These are phyloP conservation scores for barrel medic (Medicago truncatula) DNA, from an alignment of 306 rosid species.

Conservation along the genomic window DNA sequence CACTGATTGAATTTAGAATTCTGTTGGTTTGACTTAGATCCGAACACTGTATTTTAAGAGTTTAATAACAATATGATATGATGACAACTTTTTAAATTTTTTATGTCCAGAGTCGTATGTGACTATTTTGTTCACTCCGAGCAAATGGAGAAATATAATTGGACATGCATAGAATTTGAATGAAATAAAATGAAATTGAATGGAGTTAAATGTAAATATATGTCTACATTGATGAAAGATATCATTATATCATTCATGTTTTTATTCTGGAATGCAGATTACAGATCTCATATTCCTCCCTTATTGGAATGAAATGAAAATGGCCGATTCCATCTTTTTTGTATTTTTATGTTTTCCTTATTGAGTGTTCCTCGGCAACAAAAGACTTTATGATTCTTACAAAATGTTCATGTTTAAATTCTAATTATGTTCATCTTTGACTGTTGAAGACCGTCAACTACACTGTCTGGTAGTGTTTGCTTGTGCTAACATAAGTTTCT, in stretches of 20 bases:
- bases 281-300: slow-evolving; percentile 9
- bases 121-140: neutral
- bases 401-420: neutral
- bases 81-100: neutral
- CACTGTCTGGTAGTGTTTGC: slow-evolving; percentile 19
- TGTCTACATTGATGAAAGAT: neutral
- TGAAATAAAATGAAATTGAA: neutral
- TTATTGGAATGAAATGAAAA: neutral
- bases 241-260: neutral
- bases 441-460: neutral
- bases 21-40: neutral
- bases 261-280: neutral
- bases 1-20: slow-evolving; percentile 9
- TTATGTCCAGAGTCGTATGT: neutral
- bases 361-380: slow-evolving; percentile 4
- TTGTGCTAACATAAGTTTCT: slow-evolving; percentile 36
- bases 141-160: neutral
- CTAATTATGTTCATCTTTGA: neutral
- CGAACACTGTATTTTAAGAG: neutral
- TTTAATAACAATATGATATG: neutral
- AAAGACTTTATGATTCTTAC: neutral
- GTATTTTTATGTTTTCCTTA: neutral
- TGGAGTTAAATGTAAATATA: neutral
- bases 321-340: neutral
- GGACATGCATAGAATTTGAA: neutral